Base-by-base conservation (phyloP, 2,329 filamentous ascomycete species). In the Venturia pyrina region DNA sequence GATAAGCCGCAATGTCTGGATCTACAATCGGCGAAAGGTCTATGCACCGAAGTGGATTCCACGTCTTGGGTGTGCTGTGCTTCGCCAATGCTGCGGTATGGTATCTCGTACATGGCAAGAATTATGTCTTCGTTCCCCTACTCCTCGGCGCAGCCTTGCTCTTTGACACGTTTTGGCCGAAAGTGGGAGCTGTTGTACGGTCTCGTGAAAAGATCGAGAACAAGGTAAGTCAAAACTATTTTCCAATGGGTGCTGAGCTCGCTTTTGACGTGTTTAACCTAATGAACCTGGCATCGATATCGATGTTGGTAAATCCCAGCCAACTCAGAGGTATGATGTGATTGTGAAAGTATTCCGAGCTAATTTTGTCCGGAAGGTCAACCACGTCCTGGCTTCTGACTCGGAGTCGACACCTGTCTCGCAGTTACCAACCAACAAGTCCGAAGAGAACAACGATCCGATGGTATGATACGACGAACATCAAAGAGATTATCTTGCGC, bases 1-100 rank as follows among this genome's bases (percentile, higher is more conserved):
- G 5, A 50, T 24, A 19, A n/a, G 1, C 46, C n/a, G 8, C 46
- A 3, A 24, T 50, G 7, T 50, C 46, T 50, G 46, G 24, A 50
- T 24, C 7, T 8, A 2, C 1, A 21, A 7, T 24, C n/a, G n/a
- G 8, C n/a, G 7, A 7, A 6, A n/a, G 1, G 7, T 1, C n/a
- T 24, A 24, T 11, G n/a, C 7, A 11, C 4, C 3, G n/a, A 50
- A 50, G 46, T 24, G 46, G 46, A 11, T 8, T 50, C n/a, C 46
- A 24, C 2, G 10, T 50, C 0, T 21, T 50, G 8, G n/a, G 2
- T 7, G n/a, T 24, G 46, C n/a, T 50, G 1, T 50, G n/a, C n/a
- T n/a, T 50, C 46, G 7, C 24, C 6, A 24, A 50, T 4, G 46
- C 4, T 8, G 46, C 46, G 11, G 24, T 21, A 24, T 50, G 46